A percentile compares a stretch with the other conserved stretches of the same genome.
Conservation (phyloP, 805 yeast genomes). For the Yamadazyma nakazawae region DNA sequence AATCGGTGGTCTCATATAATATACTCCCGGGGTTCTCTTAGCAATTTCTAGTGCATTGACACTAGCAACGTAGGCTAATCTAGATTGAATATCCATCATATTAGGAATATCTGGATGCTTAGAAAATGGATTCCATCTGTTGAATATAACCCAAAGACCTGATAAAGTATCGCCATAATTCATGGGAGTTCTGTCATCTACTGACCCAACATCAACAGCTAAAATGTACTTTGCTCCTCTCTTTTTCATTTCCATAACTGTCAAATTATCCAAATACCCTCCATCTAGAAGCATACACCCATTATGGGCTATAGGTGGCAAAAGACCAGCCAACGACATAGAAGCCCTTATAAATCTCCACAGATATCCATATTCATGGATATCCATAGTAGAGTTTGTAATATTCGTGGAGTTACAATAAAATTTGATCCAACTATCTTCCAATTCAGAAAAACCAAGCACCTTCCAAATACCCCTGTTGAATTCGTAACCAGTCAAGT, state of each 20-base stretch:
- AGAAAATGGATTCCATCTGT: conserved; percentile 88
- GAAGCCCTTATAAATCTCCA: conserved; percentile 96
- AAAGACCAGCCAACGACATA: conserved; percentile 90
- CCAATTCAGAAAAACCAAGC: conserved; percentile 88
- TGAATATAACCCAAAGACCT: conserved; percentile 86
- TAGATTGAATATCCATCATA: conserved; percentile 90
- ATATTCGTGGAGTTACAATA: conserved; percentile 92
- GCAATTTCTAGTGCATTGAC: conserved; percentile 91
- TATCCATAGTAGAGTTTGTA: conserved; percentile 92
- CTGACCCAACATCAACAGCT: conserved; percentile 95
- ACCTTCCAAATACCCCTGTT: conserved; percentile 97
- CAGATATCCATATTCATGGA: conserved; percentile 87
- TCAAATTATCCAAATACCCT: conserved; percentile 90
- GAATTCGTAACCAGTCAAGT: conserved; percentile 96
- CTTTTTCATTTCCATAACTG: conserved; percentile 87
- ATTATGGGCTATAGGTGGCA: conserved; percentile 84
- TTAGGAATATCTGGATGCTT: conserved; percentile 84
- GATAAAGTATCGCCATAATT: conserved; percentile 88
- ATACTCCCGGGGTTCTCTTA: conserved; percentile 77
- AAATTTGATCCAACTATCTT: conserved; percentile 91
- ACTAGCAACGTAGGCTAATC: conserved; percentile 91
- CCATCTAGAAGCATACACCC: conserved; percentile 96
- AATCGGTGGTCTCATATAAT: conserved; percentile 90
- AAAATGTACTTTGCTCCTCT: conserved; percentile 83
- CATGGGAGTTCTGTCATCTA: conserved; percentile 88